A percentile compares a stretch with the other conserved stretches of the same genome.
These are phyloP conservation scores for Rhizopus arrhizus DNA, from an alignment of 371 early-diverging fungal species.

Conservation along the genomic window DNA sequence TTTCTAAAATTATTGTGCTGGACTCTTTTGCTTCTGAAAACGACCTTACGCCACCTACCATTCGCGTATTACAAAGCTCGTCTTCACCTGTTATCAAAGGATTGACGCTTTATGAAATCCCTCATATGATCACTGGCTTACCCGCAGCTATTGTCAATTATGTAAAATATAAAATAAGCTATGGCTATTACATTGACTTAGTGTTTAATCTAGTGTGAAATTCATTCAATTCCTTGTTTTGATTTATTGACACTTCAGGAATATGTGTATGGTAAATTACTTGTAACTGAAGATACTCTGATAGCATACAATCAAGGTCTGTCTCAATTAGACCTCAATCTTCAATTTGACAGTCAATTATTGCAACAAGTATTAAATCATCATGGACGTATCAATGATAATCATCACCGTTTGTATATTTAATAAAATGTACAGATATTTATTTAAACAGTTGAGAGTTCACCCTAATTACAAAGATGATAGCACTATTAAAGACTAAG, in stretches of 20 bases:
- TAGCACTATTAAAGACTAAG: slow-evolving; percentile 63
- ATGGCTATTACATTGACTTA: background rate
- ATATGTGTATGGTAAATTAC: slow-evolving; percentile 41
- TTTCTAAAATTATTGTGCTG: slow-evolving; percentile 37
- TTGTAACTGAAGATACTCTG: slow-evolving; percentile 40
- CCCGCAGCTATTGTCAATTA: slow-evolving; percentile 42
- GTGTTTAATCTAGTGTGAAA: slow-evolving; percentile 38
- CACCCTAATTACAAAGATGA: slow-evolving; percentile 67
- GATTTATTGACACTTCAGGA: slow-evolving; percentile 47
- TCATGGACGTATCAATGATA: slow-evolving; percentile 35
- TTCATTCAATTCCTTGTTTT: slow-evolving; percentile 41
- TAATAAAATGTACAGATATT: slow-evolving; percentile 18
- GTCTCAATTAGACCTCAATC: slow-evolving; percentile 22
- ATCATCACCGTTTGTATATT: slow-evolving; percentile 49
- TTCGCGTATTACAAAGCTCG: slow-evolving; percentile 41
- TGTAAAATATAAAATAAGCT: slow-evolving; percentile 27
- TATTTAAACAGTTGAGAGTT: slow-evolving; percentile 62
- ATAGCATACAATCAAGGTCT: slow-evolving; percentile 37
- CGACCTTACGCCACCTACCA: slow-evolving; percentile 35
- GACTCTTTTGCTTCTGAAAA: slow-evolving; percentile 37
- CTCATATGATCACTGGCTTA: slow-evolving; percentile 44
- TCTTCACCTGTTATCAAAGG: slow-evolving; percentile 18
- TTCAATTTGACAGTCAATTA: slow-evolving; percentile 20
- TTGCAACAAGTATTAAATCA: slow-evolving; percentile 18
- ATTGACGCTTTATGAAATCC: slow-evolving; percentile 29